Evolutionary conservation across 176 grass and related monocot species (phyloP).

Genomic region (Raddia guianensis): DNA sequence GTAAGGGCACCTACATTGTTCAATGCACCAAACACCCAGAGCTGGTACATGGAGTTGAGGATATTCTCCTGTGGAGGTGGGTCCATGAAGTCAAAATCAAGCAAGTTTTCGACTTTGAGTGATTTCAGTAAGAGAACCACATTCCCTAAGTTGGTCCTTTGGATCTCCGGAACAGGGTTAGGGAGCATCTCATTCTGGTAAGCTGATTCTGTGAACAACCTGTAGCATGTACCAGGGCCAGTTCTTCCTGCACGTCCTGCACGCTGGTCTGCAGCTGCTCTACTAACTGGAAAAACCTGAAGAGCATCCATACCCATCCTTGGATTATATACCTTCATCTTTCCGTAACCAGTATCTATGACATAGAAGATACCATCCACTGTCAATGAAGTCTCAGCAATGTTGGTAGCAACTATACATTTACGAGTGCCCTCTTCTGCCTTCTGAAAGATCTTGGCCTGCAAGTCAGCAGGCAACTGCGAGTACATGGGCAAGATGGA

Average conservation of each 20-base stretch:
- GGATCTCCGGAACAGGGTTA: slow-evolving; percentile 93
- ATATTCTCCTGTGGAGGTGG: slow-evolving; percentile 97
- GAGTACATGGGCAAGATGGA: slow-evolving; percentile 95
- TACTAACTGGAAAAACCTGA: slow-evolving; percentile 89
- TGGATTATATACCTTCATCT: slow-evolving; percentile 99
- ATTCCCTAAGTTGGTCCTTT: slow-evolving; percentile 95
- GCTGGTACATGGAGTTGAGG: slow-evolving; percentile 99
- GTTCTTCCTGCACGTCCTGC: slow-evolving; percentile 93
- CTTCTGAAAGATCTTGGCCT: slow-evolving; percentile 98
- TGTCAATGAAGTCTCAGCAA: slow-evolving; percentile 97
- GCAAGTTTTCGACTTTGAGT: slow-evolving; percentile 87
- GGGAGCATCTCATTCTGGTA: slow-evolving; percentile 99
- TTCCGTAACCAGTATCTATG: slow-evolving; percentile 95
- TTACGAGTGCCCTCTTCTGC: slow-evolving; percentile 94
- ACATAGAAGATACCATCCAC: slow-evolving; percentile 98
- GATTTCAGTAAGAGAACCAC: slow-evolving; percentile 95
- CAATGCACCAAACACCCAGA: slow-evolving; percentile 93
- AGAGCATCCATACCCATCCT: slow-evolving; percentile 96
- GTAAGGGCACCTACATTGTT: slow-evolving; percentile 94
- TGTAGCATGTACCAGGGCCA: slow-evolving; percentile 92
- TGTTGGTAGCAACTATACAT: slow-evolving; percentile 98
- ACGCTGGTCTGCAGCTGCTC: slow-evolving; percentile 92
- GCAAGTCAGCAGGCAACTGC: slow-evolving; percentile 90
- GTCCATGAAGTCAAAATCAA: slow-evolving; percentile 99
- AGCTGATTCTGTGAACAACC: slow-evolving; percentile 89